A percentile compares a stretch with the other conserved stretches of the same genome.
Evolutionary conservation across 352 stramenopile species (phyloP).

Genomic region (Globisporangium nodosum): DNA sequence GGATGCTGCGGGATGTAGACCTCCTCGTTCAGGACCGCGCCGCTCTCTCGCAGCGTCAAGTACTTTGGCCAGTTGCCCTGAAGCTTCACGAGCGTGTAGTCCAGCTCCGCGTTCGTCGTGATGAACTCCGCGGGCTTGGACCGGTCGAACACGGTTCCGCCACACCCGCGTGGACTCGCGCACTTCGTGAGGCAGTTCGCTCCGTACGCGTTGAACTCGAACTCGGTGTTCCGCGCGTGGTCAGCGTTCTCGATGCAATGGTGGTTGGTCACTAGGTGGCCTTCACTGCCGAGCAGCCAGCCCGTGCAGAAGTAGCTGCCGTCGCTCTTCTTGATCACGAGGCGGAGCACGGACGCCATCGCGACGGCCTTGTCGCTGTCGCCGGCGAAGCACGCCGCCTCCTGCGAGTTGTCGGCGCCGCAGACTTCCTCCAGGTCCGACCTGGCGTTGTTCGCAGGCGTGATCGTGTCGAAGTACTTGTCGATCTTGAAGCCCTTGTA

Average conservation of each 20-base stretch:
- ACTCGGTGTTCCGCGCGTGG: conserved; percentile 54
- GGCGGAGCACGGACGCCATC: conserved; percentile 36
- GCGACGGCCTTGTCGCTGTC: conserved; percentile 16
- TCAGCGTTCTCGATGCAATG: conserved; percentile 57
- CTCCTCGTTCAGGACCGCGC: conserved; percentile 37
- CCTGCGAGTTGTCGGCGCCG: conserved; percentile 47
- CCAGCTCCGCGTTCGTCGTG: conserved; percentile 23
- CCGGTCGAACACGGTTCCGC: conserved; percentile 23
- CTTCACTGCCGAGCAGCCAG: conserved; percentile 68
- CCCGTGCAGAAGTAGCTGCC: conserved; percentile 66
- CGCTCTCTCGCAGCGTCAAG: conserved; percentile 40
- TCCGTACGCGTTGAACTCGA: conserved; percentile 61
- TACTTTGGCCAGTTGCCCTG: conserved; percentile 58
- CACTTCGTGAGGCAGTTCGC: conserved; percentile 32
- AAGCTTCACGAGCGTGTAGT: conserved; percentile 72
- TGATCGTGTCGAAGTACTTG: conserved; percentile 35
- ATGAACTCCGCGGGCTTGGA: conserved; percentile 30
- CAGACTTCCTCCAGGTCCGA: conserved; percentile 43
- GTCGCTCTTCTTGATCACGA: conserved; percentile 58
- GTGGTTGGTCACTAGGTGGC: conserved; percentile 75
- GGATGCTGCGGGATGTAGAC: conserved; percentile 70
- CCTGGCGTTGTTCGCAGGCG: conserved; percentile 23
- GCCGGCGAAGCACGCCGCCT: conserved; percentile 45
- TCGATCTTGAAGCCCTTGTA: conserved; percentile 52
- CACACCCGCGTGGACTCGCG: conserved; percentile 22